phyloP scores from a whole-genome alignment of 2,329 filamentous ascomycete genomes.

The Coleophoma cylindrospora region DNA sequence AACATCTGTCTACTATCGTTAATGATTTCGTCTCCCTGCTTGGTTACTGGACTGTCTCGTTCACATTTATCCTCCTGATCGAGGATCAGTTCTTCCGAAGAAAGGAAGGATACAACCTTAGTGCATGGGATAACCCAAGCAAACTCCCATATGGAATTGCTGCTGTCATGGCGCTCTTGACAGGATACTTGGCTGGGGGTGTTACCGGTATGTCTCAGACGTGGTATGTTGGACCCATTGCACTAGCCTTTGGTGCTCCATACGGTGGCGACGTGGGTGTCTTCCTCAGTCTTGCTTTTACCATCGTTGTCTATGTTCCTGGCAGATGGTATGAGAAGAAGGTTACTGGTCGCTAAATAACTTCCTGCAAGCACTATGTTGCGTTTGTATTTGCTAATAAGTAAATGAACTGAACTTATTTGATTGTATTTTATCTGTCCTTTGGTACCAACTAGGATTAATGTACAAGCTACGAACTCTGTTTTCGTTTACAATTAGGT shows the following conservation, averaged over 20 bases:
- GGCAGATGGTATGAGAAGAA: constrained; percentile 22
- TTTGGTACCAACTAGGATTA: too few relatives aligned
- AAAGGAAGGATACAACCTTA: constrained; percentile 20
- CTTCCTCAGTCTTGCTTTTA: constrained; percentile 18
- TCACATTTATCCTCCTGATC: constrained; percentile 22
- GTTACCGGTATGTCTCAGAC: constrained; percentile 24
- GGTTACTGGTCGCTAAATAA: constrained; percentile 14
- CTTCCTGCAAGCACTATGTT: not conserved
- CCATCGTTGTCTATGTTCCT: constrained; percentile 20
- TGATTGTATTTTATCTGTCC: not conserved
- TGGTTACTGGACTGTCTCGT: constrained; percentile 25
- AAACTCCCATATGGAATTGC: constrained; percentile 23
- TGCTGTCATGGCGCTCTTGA: constrained; percentile 20
- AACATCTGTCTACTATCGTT: constrained; percentile 22
- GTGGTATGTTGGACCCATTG: constrained; percentile 25
- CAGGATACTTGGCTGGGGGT: constrained; percentile 23
- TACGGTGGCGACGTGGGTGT: constrained; percentile 25
- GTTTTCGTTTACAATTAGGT: too few relatives aligned
- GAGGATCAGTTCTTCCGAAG: constrained; percentile 22
- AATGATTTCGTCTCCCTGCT: constrained; percentile 23
- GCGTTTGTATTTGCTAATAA: too few relatives aligned
- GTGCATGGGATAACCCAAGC: constrained; percentile 19
- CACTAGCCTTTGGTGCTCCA: constrained; percentile 17
- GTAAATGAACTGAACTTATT: not conserved
- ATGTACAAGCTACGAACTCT: too few relatives aligned